phyloP scores from a whole-genome alignment of 2,329 filamentous ascomycete species.

The Claviceps quebecensis region DNA sequence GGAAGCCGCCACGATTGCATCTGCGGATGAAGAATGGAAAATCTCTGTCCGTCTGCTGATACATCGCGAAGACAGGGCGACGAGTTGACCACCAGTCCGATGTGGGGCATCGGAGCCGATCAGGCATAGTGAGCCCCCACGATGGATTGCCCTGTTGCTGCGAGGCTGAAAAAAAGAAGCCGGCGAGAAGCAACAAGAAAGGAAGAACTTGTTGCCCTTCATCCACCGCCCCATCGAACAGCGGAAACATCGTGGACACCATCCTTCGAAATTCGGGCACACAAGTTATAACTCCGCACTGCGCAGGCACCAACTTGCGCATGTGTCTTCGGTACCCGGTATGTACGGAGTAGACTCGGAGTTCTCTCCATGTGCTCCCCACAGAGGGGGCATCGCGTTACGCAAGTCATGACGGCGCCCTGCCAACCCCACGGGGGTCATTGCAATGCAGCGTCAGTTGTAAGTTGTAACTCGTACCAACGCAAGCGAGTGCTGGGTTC shows the following conservation, averaged over 20 bases:
- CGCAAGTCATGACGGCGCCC: slow-evolving; percentile 2
- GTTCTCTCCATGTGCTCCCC: too few relatives aligned
- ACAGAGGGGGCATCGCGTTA: too few relatives aligned
- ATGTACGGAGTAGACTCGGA: too few relatives aligned
- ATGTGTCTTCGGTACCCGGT: too few relatives aligned
- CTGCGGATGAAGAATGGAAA: slow-evolving; percentile 4
- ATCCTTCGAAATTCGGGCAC: background rate
- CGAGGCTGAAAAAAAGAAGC: slow-evolving; percentile 4
- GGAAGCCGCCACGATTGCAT: slow-evolving; percentile 1
- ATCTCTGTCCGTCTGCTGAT: slow-evolving; percentile 12
- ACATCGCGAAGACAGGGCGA: slow-evolving; percentile 6
- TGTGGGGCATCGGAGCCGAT: slow-evolving; percentile 4
- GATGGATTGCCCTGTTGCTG: background rate
- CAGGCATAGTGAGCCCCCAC: slow-evolving; percentile 5
- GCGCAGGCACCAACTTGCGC: too few relatives aligned
- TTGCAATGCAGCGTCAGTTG: too few relatives aligned
- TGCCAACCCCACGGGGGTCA: slow-evolving; percentile 1
- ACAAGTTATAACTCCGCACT: too few relatives aligned
- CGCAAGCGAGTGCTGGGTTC: slow-evolving; percentile 8
- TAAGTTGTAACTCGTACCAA: background rate
- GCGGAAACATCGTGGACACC: slow-evolving; percentile 6
- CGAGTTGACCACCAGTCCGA: slow-evolving; percentile 3
- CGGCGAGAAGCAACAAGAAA: slow-evolving; percentile 8
- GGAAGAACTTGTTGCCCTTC: slow-evolving; percentile 11
- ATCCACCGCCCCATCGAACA: slow-evolving; percentile 14